These are phyloP conservation scores for Laetiporus sulphureus DNA, from an alignment of 1,284 basidiomycete species.

Conservation along the genomic window DNA sequence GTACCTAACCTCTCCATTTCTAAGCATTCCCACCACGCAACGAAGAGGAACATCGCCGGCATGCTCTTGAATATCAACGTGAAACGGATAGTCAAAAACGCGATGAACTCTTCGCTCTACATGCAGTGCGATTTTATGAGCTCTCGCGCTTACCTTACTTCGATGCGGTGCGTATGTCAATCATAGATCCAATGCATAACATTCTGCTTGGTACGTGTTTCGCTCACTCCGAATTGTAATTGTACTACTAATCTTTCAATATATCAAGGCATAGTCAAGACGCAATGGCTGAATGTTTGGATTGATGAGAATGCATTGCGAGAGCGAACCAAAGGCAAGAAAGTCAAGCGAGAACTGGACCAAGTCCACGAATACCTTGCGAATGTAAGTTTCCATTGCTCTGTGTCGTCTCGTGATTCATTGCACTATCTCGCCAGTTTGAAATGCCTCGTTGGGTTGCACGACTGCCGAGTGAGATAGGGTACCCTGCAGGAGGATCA, in stretches of 20 bases:
- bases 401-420: background rate
- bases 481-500: constrained; percentile 27
- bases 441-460: constrained; percentile 26
- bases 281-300: constrained; percentile 23
- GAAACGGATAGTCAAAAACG: constrained; percentile 5
- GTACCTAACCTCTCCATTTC: too few species aligned
- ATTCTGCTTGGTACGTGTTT: constrained; percentile 22
- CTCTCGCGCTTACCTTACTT: constrained; percentile 25
- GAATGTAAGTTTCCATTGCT: constrained; percentile 7
- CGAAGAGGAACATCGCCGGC: constrained; percentile 11
- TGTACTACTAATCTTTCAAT: too few species aligned
- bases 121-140: constrained; percentile 22
- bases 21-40: constrained; percentile 13
- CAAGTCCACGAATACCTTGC: constrained; percentile 18
- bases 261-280: constrained; percentile 23
- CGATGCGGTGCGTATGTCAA: constrained; percentile 19
- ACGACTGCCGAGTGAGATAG: constrained; percentile 20
- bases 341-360: constrained; percentile 17
- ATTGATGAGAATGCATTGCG: constrained; percentile 17
- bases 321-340: constrained; percentile 7
- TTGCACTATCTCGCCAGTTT: constrained; percentile 18
- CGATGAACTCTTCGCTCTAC: constrained; percentile 14
- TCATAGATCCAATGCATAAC: constrained; percentile 29
- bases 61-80: constrained; percentile 11
- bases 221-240: background rate